phyloP scores from a whole-genome alignment of 2,329 filamentous ascomycete genomes.

The Ascochyta viciae-villosae region DNA sequence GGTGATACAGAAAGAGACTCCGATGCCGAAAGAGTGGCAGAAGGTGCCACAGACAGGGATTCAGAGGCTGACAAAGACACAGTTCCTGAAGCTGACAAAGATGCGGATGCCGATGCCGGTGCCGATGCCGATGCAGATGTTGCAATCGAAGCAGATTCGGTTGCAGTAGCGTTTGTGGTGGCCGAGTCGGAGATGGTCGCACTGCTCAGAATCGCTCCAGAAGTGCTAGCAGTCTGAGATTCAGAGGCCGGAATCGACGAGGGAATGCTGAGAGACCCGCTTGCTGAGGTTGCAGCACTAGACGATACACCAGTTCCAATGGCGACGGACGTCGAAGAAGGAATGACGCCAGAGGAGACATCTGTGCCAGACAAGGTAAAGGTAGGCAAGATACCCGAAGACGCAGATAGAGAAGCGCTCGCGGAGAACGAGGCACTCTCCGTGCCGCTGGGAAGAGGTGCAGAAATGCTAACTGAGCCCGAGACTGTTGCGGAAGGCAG shows the following conservation, averaged over 20 bases:
- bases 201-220: slow-evolving; percentile 10
- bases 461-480: slow-evolving; percentile 6
- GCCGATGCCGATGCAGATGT: background rate
- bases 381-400: slow-evolving; percentile 20
- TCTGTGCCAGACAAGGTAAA: slow-evolving; percentile 19
- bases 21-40: slow-evolving; percentile 11
- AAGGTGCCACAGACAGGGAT: slow-evolving; percentile 3
- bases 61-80: slow-evolving; percentile 1
- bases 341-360: slow-evolving; percentile 10
- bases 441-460: slow-evolving; percentile 10
- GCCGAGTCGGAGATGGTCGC: background rate
- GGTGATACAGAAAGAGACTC: slow-evolving; percentile 7
- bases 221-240: slow-evolving; percentile 15
- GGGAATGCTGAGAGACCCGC: slow-evolving; percentile 24
- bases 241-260: slow-evolving; percentile 32
- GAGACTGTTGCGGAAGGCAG: slow-evolving; percentile 17
- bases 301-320: slow-evolving; percentile 11
- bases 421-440: slow-evolving; percentile 5
- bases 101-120: background rate
- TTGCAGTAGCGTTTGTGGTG: background rate
- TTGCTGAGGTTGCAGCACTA: slow-evolving; percentile 11
- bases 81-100: slow-evolving; percentile 1
- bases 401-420: slow-evolving; percentile 13
- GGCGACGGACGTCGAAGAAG: slow-evolving; percentile 2
- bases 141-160: slow-evolving; percentile 3